Evolutionary conservation across 2,329 filamentous ascomycete species (phyloP).

Genomic region (Ciborinia camelliae): DNA sequence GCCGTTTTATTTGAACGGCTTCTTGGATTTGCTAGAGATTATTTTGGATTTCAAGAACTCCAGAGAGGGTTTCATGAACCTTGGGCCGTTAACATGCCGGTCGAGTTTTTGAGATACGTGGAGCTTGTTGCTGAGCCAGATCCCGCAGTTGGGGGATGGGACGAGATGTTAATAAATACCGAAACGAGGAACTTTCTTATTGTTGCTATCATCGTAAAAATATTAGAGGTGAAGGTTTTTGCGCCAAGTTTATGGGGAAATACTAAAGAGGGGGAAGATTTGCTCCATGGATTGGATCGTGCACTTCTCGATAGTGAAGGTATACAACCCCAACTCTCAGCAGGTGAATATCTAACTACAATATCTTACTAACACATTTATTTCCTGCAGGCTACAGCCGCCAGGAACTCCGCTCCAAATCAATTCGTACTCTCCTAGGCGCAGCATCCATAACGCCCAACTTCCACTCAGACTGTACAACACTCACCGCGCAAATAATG

Average conservation of each 20-base stretch:
- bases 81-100: constrained; percentile 22
- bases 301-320: constrained; percentile 29
- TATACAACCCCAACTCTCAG: constrained; percentile 9
- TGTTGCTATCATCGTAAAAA: constrained; percentile 27
- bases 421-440: constrained; percentile 26
- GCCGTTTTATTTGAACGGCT: constrained; percentile 19
- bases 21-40: constrained; percentile 17
- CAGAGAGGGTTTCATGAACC: constrained; percentile 20
- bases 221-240: constrained; percentile 31
- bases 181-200: constrained; percentile 30
- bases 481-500: constrained; percentile 50
- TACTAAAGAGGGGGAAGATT: constrained; percentile 24
- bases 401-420: constrained; percentile 25
- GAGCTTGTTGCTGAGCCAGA: constrained; percentile 30
- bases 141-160: constrained; percentile 27
- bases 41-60: constrained; percentile 25
- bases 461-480: constrained; percentile 46
- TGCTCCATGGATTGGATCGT: constrained; percentile 29
- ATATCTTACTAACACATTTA: constrained; percentile 13
- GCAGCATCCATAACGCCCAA: constrained; percentile 22
- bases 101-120: constrained; percentile 28
- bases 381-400: constrained; percentile 28
- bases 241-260: constrained; percentile 31
- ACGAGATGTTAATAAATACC: constrained; percentile 28
- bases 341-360: background rate